Conservation (phyloP, 441 rosid genomes). For the Breynia disticha region DNA sequence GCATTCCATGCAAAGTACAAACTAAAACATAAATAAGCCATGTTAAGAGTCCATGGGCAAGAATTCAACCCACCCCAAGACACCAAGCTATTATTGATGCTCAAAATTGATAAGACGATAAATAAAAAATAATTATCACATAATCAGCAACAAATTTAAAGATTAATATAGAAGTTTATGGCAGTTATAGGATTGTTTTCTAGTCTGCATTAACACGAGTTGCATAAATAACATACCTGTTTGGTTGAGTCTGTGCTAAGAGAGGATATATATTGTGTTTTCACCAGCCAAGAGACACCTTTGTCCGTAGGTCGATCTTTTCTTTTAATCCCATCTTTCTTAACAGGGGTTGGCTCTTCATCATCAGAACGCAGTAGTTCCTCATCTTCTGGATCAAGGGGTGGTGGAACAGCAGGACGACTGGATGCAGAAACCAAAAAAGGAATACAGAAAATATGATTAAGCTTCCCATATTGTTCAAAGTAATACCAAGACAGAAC, state of each 20-base stretch:
- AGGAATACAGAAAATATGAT: constrained; percentile 8
- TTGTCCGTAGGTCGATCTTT: constrained; percentile 95
- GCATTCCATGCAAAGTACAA: no score
- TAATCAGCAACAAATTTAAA: neutral
- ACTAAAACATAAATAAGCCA: no score
- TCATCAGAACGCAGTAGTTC: constrained; percentile 88
- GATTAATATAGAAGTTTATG: neutral
- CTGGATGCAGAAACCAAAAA: constrained; percentile 24
- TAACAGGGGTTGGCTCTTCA: constrained; percentile 64
- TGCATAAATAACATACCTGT: constrained; percentile 40
- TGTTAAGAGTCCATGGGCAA: no score
- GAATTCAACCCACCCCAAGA: no score
- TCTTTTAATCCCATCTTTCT: constrained; percentile 77
- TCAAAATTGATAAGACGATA: no score
- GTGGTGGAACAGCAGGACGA: constrained; percentile 49
- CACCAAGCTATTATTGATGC: no score
- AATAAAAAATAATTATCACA: neutral
- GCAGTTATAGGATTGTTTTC: neutral
- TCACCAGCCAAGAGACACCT: constrained; percentile 97
- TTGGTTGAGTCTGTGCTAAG: constrained; percentile 74
- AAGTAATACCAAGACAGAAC: constrained; percentile 7
- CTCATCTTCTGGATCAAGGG: constrained; percentile 91
- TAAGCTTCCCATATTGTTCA: constrained; percentile 3
- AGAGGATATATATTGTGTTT: constrained; percentile 94
- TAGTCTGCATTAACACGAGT: neutral